A percentile compares a stretch with the other conserved stretches of the same genome.
Evolutionary conservation across 768 basidiomycete species (phyloP).

Genomic region (Hortiboletus flavorubellus): DNA sequence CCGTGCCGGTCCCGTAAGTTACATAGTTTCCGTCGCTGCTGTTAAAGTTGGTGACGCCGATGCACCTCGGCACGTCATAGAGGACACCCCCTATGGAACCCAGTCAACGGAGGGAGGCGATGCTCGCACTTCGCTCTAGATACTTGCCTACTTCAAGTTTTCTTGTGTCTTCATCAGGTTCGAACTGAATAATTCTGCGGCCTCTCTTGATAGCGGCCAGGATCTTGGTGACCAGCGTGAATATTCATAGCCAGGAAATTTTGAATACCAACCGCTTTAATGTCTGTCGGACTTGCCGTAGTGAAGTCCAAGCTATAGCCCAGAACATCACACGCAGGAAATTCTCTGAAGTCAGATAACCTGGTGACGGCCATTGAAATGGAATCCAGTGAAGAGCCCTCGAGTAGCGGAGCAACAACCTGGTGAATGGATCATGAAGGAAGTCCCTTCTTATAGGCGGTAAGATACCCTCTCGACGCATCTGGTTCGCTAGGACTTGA

Average conservation of each 20-base stretch:
- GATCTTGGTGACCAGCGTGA: neutral
- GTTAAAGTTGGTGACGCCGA: neutral
- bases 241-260: neutral
- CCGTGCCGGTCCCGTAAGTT: constrained; percentile 1
- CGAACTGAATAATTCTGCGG: neutral
- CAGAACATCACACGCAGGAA: constrained; percentile 1
- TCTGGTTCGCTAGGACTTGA: no score
- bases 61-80: constrained; percentile 1
- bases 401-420: neutral
- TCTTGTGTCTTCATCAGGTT: neutral
- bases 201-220: neutral
- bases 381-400: neutral
- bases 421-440: neutral
- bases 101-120: neutral
- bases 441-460: neutral
- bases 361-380: neutral
- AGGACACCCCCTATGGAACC: neutral
- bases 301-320: constrained; percentile 7
- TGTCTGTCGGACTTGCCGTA: neutral
- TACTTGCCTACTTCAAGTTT: neutral
- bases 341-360: neutral
- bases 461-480: neutral
- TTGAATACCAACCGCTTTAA: neutral
- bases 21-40: constrained; percentile 4
- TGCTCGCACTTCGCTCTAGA: neutral